Base-by-base conservation (phyloP, 2,329 filamentous ascomycete species). In the Ophiobolus disseminans region DNA sequence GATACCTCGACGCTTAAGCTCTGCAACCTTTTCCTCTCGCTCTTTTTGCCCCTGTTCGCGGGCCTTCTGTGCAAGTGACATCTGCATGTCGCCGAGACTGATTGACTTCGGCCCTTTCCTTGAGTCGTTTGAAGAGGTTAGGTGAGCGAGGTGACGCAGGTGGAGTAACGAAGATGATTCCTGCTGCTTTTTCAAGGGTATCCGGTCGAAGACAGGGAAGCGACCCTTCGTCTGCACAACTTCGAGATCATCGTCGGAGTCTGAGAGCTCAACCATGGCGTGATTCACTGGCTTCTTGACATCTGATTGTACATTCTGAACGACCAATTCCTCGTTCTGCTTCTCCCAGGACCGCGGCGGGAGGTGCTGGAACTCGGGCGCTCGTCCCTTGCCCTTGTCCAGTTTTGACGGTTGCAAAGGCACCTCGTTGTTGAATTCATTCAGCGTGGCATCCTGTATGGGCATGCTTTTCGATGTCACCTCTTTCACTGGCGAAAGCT, bases 21-120 rank as follows among this genome's bases (percentile, higher is more conserved):
- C 82, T 46, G 90, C 85, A 16, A 97, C 81, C 45, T 87, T 87
- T 58, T 90, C 86, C 50, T 90, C 84, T 43, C 90, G 86, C 69
- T 94, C 91, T 32, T 83, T 74, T 51, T 85, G 85, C 35, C 91
- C 92, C 73, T 99, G 94, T 51, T 88, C 82, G 35, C 90, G 85
- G 5, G 91, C 91, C 52, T 86, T 86, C 57, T 85, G 82, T 28
- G 88, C 80, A 6, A 97, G 76, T 25, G 79, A 81, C 8, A 80
- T 76, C 36, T 92, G 85, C 44, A 96, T 80, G 58, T 94, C 85
- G 21, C 80, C 82, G 0, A 81, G 77, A 6, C 84, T 90, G 79
- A 96, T 88, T 7, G 78, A 80, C 36, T 75, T 76, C 49, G 77
- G 81, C 41, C 66, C 68, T 60, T 70, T 73, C 39, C 67, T 59